A percentile compares a stretch with the other conserved stretches of the same genome.
Evolutionary conservation across 2,329 filamentous ascomycete species (phyloP).

Genomic region (Scolecobasidium constrictum): DNA sequence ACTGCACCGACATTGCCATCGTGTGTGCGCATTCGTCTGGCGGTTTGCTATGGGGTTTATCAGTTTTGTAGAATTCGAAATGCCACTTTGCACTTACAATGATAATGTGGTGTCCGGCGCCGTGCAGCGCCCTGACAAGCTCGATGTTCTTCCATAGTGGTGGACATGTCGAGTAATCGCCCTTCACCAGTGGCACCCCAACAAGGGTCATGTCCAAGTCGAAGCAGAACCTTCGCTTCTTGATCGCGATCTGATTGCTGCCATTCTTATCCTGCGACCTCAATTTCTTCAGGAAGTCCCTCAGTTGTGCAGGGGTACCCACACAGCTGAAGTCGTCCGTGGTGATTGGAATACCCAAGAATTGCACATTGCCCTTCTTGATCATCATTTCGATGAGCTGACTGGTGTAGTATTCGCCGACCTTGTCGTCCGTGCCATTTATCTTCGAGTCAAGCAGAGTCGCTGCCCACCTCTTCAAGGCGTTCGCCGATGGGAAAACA

Average conservation of each 20-base stretch:
- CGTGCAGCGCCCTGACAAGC: not conserved
- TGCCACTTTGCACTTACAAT: not conserved
- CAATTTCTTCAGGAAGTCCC: not conserved
- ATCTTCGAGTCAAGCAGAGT: not conserved
- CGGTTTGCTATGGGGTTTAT: not conserved
- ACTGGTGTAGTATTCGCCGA: constrained; percentile 1
- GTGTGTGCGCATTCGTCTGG: not conserved
- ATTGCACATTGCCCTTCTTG: not conserved
- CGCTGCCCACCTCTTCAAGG: not conserved
- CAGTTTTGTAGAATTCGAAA: not conserved
- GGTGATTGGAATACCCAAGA: constrained; percentile 1
- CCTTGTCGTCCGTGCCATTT: not conserved
- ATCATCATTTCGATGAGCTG: constrained; percentile 1
- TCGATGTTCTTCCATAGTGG: constrained; percentile 1
- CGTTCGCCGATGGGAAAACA: not conserved
- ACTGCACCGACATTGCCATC: not conserved
- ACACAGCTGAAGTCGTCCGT: constrained; percentile 1
- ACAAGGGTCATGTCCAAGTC: not conserved
- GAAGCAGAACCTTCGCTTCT: not conserved
- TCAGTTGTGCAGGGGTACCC: not conserved
- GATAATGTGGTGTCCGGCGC: not conserved
- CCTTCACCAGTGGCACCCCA: not conserved
- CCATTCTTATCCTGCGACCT: too few relatives aligned
- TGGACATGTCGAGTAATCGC: constrained; percentile 1
- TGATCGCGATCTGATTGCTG: not conserved